Evolutionary conservation across 2,329 filamentous ascomycete species (phyloP), one percentile per base, ranked within the genome.

Genomic region (Hypoxylon sp.): DNA sequence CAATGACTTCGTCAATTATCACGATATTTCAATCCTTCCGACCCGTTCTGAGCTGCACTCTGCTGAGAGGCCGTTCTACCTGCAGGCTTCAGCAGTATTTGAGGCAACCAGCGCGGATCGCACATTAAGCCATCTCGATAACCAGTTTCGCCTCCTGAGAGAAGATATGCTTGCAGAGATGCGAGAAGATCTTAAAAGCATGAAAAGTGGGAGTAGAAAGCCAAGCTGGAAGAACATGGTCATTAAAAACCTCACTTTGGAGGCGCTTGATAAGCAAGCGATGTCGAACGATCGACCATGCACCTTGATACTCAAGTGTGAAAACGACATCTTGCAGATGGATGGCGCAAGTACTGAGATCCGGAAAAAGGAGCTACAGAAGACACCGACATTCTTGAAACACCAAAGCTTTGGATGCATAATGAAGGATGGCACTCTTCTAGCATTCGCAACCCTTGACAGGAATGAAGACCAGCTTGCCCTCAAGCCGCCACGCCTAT

Each of bases 101-200:
- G 78, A 86, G 0, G 66, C 77, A 0, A 62, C 80, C 1, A 32
- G 74, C 11, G 65, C 80, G 1, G 71, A 76, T 0, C 83, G 88
- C 1, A 76, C 84, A 0, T 78, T 78, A 0, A 77, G 80, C 0
- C 89, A 93, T 74, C 77, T 92, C 0, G 91, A 92, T 72, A 92
- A 91, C 73, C 89, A 93, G 56, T 94, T 92, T 69, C 89, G 92
- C 0, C 83, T 93, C 0, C 80, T 93, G 0, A 82, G 92, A 2
- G 91, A 94, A 71, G 91, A 93, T 68, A 89, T 93, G 84, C 78
- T 93, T 0, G 86, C 83, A 0, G 90, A 91, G 68, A 80, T 94
- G 2, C 84, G 88, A 1, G 86, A 89, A 7, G 90, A 91, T 0
- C 80, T 76, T 10, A 84, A 84, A 0, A 79, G 79, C n/a, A 88